Base-by-base conservation (phyloP, 23 red algal species). In the Pyropia yezoensis region DNA sequence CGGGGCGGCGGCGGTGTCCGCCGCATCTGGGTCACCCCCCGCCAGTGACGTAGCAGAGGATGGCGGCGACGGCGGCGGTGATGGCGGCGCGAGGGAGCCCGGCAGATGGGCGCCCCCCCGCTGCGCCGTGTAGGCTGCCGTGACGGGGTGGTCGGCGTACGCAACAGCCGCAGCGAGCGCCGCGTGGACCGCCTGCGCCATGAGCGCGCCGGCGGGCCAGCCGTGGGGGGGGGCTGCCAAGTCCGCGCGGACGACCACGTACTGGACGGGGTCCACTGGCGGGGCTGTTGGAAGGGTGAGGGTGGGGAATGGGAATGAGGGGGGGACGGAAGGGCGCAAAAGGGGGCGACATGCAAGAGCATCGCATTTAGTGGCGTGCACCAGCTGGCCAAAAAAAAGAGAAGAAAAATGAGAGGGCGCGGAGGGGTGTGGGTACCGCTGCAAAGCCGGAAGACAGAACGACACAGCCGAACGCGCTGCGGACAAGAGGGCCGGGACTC, bases 111-210 rank as follows among this genome's bases (percentile, higher is more conserved):
- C 39, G 0, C 39, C 39, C 11, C 39, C 39, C 39, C 39, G 39
- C 53, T 86, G 73, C 1, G 25, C 54, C 59, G 76, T 83, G 39
- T 94, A 94, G 19, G 47, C 47, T 2, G 30, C 22, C 25, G 82
- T 86, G 21, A 24, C 21, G 29, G 51, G 53, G 13, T 54, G 27
- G 22, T 57, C 15, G 14, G 72, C 54, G 21, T 71, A 85, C 21
- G 59, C 15, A 78, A 84, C 85, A 34, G 81, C 72, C 9, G 83
- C 92, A 14, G 85, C 83, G n/a, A 96, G 65, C 32, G 78, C 75
- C 7, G 92, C 92, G 59, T 96, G 92, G 12, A 96, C 92, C 27
- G 69, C 92, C 57, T 96, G 92, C 2, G 92, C 86, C 17, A 96
- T 96, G 0, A 96, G 55, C 27, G 71, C 73, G 29, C 86, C 85